A percentile compares a stretch with the other conserved stretches of the same genome.
Conservation (phyloP, 2,329 filamentous ascomycete genomes). For the Fusarium luffae region DNA sequence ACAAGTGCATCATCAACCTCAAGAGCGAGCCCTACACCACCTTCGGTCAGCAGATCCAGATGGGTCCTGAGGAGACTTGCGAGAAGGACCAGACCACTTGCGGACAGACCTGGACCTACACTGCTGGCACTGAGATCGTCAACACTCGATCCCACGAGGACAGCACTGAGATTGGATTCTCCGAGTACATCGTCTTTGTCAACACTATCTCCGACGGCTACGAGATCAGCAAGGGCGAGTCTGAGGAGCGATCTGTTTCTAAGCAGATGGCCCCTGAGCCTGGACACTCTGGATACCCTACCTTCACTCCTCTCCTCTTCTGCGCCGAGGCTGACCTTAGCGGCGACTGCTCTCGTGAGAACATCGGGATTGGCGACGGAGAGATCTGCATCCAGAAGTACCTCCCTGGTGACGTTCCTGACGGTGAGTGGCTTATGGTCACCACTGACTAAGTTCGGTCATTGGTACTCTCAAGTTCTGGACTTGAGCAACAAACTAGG, state of each 20-base stretch:
- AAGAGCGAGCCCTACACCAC: conserved; percentile 16
- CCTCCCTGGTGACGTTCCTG: conserved; percentile 3
- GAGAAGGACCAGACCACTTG: conserved; percentile 7
- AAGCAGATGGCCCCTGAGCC: conserved; percentile 14
- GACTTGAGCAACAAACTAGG: not conserved
- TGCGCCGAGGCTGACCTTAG: conserved; percentile 3
- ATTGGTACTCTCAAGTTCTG: not conserved
- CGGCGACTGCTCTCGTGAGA: conserved; percentile 5
- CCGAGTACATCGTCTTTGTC: conserved; percentile 9
- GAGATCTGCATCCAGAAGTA: conserved; percentile 18
- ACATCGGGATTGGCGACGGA: conserved; percentile 2
- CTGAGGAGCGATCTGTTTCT: not conserved
- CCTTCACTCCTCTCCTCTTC: conserved; percentile 18
- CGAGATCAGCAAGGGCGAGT: conserved; percentile 12
- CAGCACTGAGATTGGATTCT: conserved; percentile 14
- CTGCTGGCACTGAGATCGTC: conserved; percentile 3
- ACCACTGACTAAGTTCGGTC: conserved; percentile 8
- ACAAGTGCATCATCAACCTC: conserved; percentile 17
- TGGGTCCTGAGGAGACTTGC: not conserved
- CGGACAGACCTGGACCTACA: conserved; percentile 8
- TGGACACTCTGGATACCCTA: conserved; percentile 17
- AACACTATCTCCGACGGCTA: conserved; percentile 8
- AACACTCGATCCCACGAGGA: not conserved
- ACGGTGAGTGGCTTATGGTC: conserved; percentile 16
- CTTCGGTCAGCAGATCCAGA: conserved; percentile 1